Percentiles rank a stretch among this genome's conserved stretches.
phyloP scores from a whole-genome alignment of 352 stramenopile genomes.

The Globisporangium paddicum region DNA sequence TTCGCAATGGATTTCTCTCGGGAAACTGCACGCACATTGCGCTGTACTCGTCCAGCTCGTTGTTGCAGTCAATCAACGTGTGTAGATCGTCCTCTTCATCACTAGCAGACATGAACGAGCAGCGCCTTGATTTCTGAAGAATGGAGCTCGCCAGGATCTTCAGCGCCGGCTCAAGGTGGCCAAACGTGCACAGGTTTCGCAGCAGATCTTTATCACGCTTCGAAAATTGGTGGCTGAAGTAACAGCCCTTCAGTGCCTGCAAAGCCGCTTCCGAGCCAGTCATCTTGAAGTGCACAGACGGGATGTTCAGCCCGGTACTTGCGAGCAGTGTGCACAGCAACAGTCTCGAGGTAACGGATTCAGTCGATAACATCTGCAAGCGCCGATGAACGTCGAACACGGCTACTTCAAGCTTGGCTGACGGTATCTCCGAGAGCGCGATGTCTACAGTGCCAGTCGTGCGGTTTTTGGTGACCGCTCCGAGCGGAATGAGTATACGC shows the following conservation, averaged over 20 bases:
- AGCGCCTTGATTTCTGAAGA: conserved; percentile 18
- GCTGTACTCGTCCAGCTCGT: conserved; percentile 20
- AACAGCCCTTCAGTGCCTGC: conserved; percentile 33
- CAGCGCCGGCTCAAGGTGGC: conserved; percentile 35
- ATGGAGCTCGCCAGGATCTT: conserved; percentile 29
- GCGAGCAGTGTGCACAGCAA: conserved; percentile 36
- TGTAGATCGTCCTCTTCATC: neutral
- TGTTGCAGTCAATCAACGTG: neutral
- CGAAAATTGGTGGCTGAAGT: conserved; percentile 27
- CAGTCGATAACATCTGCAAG: conserved; percentile 24
- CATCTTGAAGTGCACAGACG: conserved; percentile 33
- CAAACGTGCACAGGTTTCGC: conserved; percentile 20
- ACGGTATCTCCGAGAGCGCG: conserved; percentile 1
- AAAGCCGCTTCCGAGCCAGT: conserved; percentile 41
- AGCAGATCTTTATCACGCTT: conserved; percentile 20
- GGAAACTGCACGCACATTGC: conserved; percentile 8
- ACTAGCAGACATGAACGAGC: conserved; percentile 30
- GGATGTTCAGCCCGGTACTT: conserved; percentile 20
- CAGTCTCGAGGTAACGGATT: conserved; percentile 32
- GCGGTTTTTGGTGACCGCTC: conserved; percentile 13
- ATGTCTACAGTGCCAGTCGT: conserved; percentile 21
- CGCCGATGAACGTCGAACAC: conserved; percentile 31
- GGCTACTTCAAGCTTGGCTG: conserved; percentile 14
- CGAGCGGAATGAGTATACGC: conserved; percentile 32
- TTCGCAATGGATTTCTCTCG: conserved; percentile 20